A percentile compares a stretch with the other conserved stretches of the same genome.
Conservation (phyloP, 352 stramenopile species). For the Phytopythium vexans region DNA sequence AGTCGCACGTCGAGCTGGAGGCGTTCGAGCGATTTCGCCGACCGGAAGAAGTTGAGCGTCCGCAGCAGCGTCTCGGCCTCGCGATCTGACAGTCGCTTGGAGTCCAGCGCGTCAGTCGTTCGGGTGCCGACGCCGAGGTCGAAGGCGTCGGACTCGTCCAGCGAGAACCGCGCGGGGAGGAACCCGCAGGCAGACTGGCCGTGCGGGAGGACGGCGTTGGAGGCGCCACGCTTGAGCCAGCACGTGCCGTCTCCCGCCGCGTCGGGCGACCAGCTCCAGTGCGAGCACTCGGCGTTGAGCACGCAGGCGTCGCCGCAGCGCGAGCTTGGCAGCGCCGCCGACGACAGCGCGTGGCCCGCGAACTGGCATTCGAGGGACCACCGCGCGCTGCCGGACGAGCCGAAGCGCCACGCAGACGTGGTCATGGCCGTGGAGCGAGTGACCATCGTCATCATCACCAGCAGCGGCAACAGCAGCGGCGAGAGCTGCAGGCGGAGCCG, state of each 20-base stretch:
- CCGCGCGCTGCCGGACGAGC: slow-evolving; percentile 20
- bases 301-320: slow-evolving; percentile 30
- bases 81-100: slow-evolving; percentile 9
- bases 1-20: slow-evolving; percentile 29
- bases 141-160: slow-evolving; percentile 19
- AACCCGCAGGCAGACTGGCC: slow-evolving; percentile 15
- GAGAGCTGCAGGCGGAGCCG: not conserved
- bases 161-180: slow-evolving; percentile 16
- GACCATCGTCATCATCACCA: not conserved
- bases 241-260: slow-evolving; percentile 21
- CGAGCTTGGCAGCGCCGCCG: slow-evolving; percentile 15
- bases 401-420: slow-evolving; percentile 18
- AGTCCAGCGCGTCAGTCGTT: not conserved
- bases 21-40: slow-evolving; percentile 9
- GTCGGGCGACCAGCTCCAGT: slow-evolving; percentile 32
- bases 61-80: slow-evolving; percentile 26
- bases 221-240: slow-evolving; percentile 22
- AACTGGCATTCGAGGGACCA: slow-evolving; percentile 34
- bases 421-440: too few species aligned
- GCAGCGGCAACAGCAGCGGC: slow-evolving; percentile 7
- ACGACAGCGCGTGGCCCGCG: slow-evolving; percentile 11
- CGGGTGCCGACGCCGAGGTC: slow-evolving; percentile 14
- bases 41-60: slow-evolving; percentile 28
- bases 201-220: slow-evolving; percentile 10
- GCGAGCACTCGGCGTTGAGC: slow-evolving; percentile 20